Percentiles rank a stretch among this genome's conserved stretches.
Conservation (phyloP, 305 asterid genomes). For the Fraxinus floribunda region DNA sequence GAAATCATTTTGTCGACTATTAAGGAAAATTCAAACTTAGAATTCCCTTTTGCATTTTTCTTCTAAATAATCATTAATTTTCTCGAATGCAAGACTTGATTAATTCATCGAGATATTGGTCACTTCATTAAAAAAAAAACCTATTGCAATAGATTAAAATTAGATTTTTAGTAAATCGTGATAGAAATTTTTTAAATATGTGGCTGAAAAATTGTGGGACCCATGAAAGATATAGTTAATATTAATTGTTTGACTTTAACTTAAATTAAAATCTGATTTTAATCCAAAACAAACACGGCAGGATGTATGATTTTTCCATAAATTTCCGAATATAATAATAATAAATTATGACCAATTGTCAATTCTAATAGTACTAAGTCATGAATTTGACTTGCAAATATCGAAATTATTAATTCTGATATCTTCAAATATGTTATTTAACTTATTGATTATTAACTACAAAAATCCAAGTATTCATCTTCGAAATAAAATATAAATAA, state of each 20-base stretch:
- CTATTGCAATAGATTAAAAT: neutral
- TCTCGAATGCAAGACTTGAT: neutral
- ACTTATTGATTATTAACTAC: neutral
- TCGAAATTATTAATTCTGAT: neutral
- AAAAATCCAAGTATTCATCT: neutral
- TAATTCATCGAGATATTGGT: neutral
- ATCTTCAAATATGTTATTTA: neutral
- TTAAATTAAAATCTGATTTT: no score
- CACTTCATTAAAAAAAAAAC: neutral
- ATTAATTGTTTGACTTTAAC: no score
- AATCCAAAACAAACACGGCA: no score
- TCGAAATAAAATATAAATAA: neutral
- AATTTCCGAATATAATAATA: neutral
- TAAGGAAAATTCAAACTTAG: neutral
- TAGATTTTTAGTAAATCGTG: no score
- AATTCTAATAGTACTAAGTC: neutral
- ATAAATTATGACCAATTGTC: neutral
- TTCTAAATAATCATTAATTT: neutral
- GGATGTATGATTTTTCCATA: neutral
- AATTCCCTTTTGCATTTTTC: neutral
- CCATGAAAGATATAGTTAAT: no score
- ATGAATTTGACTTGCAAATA: neutral
- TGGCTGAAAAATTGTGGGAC: no score
- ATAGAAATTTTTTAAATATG: no score
- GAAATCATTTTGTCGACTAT: neutral